Evolutionary conservation across 345 rosid genomes (phyloP), one percentile per base, ranked within the genome.

Genomic region (Sonneratia caseolaris): DNA sequence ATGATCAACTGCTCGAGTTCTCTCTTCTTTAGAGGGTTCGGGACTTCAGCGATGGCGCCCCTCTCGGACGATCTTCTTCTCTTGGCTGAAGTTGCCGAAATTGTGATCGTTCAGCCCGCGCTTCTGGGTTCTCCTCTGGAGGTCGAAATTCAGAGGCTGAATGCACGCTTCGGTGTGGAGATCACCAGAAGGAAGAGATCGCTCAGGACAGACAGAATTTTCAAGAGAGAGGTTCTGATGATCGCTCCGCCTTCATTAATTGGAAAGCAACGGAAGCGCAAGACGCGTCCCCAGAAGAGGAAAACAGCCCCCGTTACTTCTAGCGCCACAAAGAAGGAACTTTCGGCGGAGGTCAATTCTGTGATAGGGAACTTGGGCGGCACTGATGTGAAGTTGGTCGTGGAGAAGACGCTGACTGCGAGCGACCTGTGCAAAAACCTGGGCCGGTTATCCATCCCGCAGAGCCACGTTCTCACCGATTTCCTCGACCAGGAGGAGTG

Each of bases 41-140:
- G 43, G 43, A 40, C 7, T 40, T 40, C 43, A 40, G 9, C 1
- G 16, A 47, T 47, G 51, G 51, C 0, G 21, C 13, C 18, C n/a
- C 18, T 0, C 3, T 91, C 97, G 56, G 98, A 94, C 73, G 97
- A 91, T 56, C 83, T 51, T 18, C 4, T 18, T 18, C 57, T 51
- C n/a, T 51, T 51, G 57, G 59, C 59, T 3, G 9, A 53, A 18
- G 59, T 19, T 0, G 22, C 59, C 6, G n/a, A 18, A 8, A 16
- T 53, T 8, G 59, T 53, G 6, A 15, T 6, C 59, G 59, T 5
- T 0, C 59, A 22, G 4, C 59, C 59, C 9, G 59, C 59, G 4
- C 59, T 18, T 4, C 6, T 18, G 59, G 4, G 7, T 53, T 53
- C 22, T 53, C 59, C 59, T 3, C n/a, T 53, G 59, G 59, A 53